Evolutionary conservation across 169 alveolate genomes (phyloP), one percentile per base, ranked within the genome.

Genomic region (Cryptosporidium canis): DNA sequence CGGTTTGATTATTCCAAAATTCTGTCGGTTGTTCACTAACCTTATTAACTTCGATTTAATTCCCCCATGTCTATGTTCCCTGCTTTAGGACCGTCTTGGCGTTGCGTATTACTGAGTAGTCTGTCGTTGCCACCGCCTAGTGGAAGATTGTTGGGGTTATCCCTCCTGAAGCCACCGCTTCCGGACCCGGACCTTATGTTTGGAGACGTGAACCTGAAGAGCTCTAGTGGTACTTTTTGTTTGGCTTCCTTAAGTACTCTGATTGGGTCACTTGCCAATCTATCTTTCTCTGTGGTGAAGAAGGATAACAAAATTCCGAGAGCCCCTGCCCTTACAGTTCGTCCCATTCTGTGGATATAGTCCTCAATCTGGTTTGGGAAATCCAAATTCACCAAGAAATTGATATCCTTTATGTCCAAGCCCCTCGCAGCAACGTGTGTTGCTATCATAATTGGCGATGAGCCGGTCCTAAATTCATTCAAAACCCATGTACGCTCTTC

Each of bases 341-440:
- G 92, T 21, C 99, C 99, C 35, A 99, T 97, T 82, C 99, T 94
- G 85, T 98, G 99, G 27, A 98, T 97, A 85, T 98, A 98, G 91
- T 97, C 99, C 94, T 98, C 99, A 21, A 97, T 95, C 58, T 96
- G 97, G 83, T 93, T 95, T 12, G 99, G 99, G 94, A 99, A 96
- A 87, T 99, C 99, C 92, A 96, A 98, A 94, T 99, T 99, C 39
- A 99, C 95, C 14, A 99, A 99, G 85, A 91, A 95, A 83, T 95
- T 95, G 71, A 97, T 96, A 72, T 97, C 99, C 67, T 98, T 97
- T 55, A 99, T 98, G 91, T 99, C 99, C 64, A 98, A 92, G 27
- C 99, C 99, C 72, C 99, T 95, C 41, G 99, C 95, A 14, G 99
- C 99, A 4, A 99, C 99, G 91, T 99, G 99, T 0, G 99, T 98